phyloP scores from a whole-genome alignment of 208 protist species.

The Acanthamoeba royreba region DNA sequence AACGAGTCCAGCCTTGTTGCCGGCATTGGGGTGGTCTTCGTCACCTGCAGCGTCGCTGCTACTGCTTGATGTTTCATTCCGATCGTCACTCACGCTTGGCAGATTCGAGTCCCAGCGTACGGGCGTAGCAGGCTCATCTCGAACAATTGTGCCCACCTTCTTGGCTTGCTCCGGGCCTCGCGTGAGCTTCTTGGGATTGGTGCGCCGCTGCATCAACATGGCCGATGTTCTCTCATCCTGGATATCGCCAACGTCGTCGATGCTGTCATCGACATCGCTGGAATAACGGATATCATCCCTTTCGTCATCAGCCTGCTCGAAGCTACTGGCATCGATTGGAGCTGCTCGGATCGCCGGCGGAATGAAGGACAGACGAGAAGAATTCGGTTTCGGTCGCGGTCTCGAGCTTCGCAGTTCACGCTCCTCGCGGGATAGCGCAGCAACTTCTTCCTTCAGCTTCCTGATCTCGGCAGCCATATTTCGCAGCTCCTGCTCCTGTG shows the following conservation, averaged over 20 bases:
- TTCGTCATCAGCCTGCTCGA: no score
- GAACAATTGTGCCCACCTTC: not conserved
- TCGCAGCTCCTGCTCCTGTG: not conserved
- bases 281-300: no score
- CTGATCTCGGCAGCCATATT: slow-evolving; percentile 1
- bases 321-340: no score
- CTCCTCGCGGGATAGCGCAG: not conserved
- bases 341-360: no score
- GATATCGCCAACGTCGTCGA: no score
- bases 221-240: no score
- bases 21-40: not conserved
- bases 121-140: not conserved
- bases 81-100: not conserved
- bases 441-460: not conserved
- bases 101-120: not conserved
- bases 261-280: no score
- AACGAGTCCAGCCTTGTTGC: not conserved
- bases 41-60: not conserved
- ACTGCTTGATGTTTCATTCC: not conserved
- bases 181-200: not conserved
- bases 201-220: not conserved
- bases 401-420: not conserved
- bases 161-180: not conserved
- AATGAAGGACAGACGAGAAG: no score
- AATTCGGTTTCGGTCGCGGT: not conserved